Conservation (phyloP, 192 early-diverging fungal genomes). For the Gaertneriomyces semiglobifer region DNA sequence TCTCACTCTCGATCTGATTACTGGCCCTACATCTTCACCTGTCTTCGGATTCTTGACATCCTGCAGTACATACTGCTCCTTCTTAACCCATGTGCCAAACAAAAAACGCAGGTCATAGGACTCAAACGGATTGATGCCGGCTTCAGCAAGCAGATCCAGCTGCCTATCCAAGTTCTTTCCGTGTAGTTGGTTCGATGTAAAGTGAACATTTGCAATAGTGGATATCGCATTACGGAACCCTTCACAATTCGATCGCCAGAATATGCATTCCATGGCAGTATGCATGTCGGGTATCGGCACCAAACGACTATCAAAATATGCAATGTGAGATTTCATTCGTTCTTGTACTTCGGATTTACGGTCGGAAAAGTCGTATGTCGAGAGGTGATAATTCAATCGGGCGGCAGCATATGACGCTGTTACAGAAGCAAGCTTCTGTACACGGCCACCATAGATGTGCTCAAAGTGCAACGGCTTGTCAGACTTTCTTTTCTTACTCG, state of each 20-base stretch:
- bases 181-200: conserved; percentile 37
- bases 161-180: conserved; percentile 28
- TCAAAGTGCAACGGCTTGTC: not conserved
- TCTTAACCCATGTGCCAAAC: conserved; percentile 56
- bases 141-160: conserved; percentile 35
- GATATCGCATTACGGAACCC: conserved; percentile 49
- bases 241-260: conserved; percentile 57
- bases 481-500: not conserved
- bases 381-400: conserved; percentile 50
- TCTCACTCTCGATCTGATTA: conserved; percentile 33
- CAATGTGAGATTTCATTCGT: conserved; percentile 32
- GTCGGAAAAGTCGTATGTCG: conserved; percentile 28
- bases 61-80: conserved; percentile 38
- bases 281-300: conserved; percentile 30
- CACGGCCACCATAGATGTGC: conserved; percentile 48
- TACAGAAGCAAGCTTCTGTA: conserved; percentile 51
- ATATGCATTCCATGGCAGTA: conserved; percentile 43
- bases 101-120: conserved; percentile 30
- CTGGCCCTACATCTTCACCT: conserved; percentile 17
- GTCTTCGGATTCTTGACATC: conserved; percentile 35
- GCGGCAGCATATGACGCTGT: conserved; percentile 46
- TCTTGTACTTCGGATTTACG: conserved; percentile 3
- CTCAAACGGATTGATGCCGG: conserved; percentile 25
- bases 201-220: conserved; percentile 34
- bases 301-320: conserved; percentile 52